Base-by-base conservation (phyloP, 164 flowering plant genomes). In the Sextonia rubra region DNA sequence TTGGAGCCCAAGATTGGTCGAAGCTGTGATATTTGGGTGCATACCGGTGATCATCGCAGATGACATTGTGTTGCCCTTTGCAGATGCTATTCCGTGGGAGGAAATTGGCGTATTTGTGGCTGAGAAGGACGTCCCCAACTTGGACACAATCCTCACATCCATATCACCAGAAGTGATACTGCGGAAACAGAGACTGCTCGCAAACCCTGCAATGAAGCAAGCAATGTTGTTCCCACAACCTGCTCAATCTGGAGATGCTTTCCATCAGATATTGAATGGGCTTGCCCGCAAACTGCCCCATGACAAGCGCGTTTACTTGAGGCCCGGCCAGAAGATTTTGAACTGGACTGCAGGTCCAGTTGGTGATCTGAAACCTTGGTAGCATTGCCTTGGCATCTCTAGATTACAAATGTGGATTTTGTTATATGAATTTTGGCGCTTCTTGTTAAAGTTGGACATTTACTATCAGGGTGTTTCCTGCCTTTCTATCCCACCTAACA, bases 61-160 rank as follows among this genome's bases (percentile, higher is more conserved):
- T 70, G 97, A 94, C 79, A 94, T 94, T 71, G 97, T 94, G 32
- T 62, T 94, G 32, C 99, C 97, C 17, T 94, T 94, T 77, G 95
- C 97, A 2, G 97, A 94, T 83, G 99, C 99, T 15, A 94, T 94
- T 71, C 97, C 97, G 1, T 94, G 97, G 97, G 99, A 94, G 79
- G 97, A 92, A 37, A 91, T 92, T 55, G 99, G 97, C 2, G 92
- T 94, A 27, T 92, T 85, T 79, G 91, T 92, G 11, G 92, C 81
- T 1, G 98, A 92, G 80, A 79, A 91, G 68, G 97, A 94, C 75
- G 97, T 94, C 26, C 93, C 97, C 3, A 83, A 89, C 69, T 72
- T 94, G 80, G 99, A 94, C 76, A 86, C 95, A 0, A 92, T 92
- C 62, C 90, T 94, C 49, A 91, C 97, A 1, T 89, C 97, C 1